Evolutionary conservation across 768 basidiomycete species (phyloP).

Genomic region (Mycena maculata): DNA sequence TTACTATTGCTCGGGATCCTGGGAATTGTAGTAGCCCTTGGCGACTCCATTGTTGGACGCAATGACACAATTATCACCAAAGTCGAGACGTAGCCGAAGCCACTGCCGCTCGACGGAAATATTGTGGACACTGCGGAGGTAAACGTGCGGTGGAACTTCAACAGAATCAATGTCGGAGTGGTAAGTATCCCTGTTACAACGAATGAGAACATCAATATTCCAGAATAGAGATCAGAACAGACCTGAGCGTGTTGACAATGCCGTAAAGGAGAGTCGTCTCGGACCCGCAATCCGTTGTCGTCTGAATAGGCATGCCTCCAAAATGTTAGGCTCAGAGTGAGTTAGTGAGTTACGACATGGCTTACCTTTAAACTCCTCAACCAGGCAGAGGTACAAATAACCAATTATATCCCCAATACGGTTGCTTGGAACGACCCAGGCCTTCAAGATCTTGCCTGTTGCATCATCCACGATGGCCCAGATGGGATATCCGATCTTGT

Average conservation of each 20-base stretch:
- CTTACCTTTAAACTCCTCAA: slow-evolving; percentile 46
- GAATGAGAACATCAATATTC: background rate
- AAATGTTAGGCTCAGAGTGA: background rate
- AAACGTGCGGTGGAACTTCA: slow-evolving; percentile 42
- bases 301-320: slow-evolving; percentile 48
- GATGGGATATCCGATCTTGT: slow-evolving; percentile 52
- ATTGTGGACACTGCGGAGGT: slow-evolving; percentile 44
- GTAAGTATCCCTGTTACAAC: slow-evolving; percentile 35
- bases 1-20: slow-evolving; percentile 14
- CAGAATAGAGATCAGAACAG: background rate
- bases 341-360: background rate
- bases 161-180: slow-evolving; percentile 30
- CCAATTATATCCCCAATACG: slow-evolving; percentile 41
- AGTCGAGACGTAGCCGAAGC: slow-evolving; percentile 41
- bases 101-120: slow-evolving; percentile 48
- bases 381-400: slow-evolving; percentile 46
- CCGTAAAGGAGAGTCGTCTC: slow-evolving; percentile 50
- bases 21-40: background rate
- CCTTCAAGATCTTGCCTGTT: slow-evolving; percentile 45
- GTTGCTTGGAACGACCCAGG: slow-evolving; percentile 54
- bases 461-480: slow-evolving; percentile 50
- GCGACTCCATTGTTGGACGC: background rate
- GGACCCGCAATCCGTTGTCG: slow-evolving; percentile 49
- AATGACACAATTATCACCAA: slow-evolving; percentile 41
- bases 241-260: slow-evolving; percentile 46